Conservation (phyloP, 73 alveolate genomes). For the Paramecium caudatum region DNA sequence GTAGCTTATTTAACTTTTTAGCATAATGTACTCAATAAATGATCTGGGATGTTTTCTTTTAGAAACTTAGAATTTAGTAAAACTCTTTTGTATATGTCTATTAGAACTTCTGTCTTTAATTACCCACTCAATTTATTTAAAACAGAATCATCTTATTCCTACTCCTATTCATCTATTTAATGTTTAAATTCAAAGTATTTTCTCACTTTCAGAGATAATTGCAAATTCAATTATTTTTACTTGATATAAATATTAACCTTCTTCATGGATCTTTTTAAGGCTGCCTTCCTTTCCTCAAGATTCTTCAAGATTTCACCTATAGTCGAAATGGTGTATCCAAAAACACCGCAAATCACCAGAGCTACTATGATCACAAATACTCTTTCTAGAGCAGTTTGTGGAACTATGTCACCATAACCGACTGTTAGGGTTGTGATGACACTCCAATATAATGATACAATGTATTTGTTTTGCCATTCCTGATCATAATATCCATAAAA, state of each 20-base stretch:
- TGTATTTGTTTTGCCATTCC: slow-evolving; percentile 62
- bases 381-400: slow-evolving; percentile 69
- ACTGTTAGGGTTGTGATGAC: slow-evolving; percentile 75
- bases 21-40: slow-evolving; percentile 56
- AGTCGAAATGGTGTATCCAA: slow-evolving; percentile 69
- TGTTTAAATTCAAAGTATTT: slow-evolving; percentile 69
- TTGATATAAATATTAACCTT: slow-evolving; percentile 67
- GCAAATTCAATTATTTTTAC: slow-evolving; percentile 48
- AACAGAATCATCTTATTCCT: slow-evolving; percentile 64
- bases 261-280: slow-evolving; percentile 54
- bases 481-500: slow-evolving; percentile 16
- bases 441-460: slow-evolving; percentile 73
- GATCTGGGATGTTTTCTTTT: slow-evolving; percentile 24
- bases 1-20: slow-evolving; percentile 8
- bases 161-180: slow-evolving; percentile 10
- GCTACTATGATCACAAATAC: slow-evolving; percentile 66
- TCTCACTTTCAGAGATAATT: slow-evolving; percentile 69
- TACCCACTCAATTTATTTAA: slow-evolving; percentile 22
- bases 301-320: slow-evolving; percentile 69
- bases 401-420: slow-evolving; percentile 78
- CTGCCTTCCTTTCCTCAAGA: slow-evolving; percentile 21
- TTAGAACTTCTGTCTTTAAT: slow-evolving; percentile 62
- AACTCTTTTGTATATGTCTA: slow-evolving; percentile 64
- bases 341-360: slow-evolving; percentile 72
- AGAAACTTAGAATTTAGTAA: slow-evolving; percentile 39